A percentile compares a stretch with the other conserved stretches of the same genome.
These are phyloP conservation scores for Sphaerulina vaccinii DNA, from an alignment of 2,329 filamentous ascomycete species.

Conservation along the genomic window DNA sequence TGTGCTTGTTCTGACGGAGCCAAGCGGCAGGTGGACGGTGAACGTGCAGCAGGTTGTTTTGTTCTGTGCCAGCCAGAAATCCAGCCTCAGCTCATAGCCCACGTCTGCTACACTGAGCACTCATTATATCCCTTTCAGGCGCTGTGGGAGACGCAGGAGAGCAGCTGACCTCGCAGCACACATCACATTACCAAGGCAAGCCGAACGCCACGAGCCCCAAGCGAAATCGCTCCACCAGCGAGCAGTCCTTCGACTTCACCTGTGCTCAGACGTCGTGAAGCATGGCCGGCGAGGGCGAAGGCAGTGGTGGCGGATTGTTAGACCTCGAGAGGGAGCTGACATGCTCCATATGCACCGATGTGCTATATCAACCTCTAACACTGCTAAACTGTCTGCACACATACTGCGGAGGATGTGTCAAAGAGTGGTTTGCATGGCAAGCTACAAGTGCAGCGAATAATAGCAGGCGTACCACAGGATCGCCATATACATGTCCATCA, in stretches of 20 bases:
- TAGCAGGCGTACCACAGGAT: constrained; percentile 37
- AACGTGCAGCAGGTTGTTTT: no score
- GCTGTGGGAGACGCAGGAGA: no score
- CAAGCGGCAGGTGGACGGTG: neutral
- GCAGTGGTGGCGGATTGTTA: constrained; percentile 22
- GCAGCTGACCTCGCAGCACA: constrained; percentile 12
- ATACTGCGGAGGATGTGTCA: constrained; percentile 91
- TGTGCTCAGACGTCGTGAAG: neutral
- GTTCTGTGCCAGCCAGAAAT: neutral
- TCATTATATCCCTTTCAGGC: neutral
- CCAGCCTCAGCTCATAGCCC: no score
- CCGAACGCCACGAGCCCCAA: neutral
- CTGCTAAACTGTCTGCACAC: constrained; percentile 54
- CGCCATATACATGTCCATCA: constrained; percentile 82
- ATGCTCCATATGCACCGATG: constrained; percentile 96
- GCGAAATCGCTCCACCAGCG: no score
- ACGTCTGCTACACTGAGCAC: no score
- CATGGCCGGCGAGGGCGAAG: neutral
- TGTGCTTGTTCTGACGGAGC: no score
- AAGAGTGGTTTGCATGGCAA: constrained; percentile 92
- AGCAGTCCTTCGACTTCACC: neutral
- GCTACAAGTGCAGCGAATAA: constrained; percentile 55
- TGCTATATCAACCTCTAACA: constrained; percentile 42
- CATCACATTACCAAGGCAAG: constrained; percentile 1
- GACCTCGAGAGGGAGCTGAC: constrained; percentile 92